A percentile compares a stretch with the other conserved stretches of the same genome.
Evolutionary conservation across 169 alveolate species (phyloP).

Genomic region (Theileria parva): DNA sequence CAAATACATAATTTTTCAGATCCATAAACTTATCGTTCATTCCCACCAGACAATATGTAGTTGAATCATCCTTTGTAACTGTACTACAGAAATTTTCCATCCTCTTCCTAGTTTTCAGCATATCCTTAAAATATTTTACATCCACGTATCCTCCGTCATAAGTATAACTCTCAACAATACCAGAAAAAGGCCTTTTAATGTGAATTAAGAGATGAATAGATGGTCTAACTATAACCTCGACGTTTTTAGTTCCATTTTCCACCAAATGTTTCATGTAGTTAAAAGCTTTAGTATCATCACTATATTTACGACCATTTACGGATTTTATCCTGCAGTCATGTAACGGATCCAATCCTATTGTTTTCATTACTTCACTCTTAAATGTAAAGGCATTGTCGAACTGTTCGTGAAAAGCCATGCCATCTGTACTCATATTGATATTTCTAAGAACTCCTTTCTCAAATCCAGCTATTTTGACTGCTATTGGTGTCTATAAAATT

Average conservation of each 20-base stretch:
- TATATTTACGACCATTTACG: constrained; percentile 39
- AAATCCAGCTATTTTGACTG: constrained; percentile 40
- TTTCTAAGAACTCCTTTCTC: constrained; percentile 3
- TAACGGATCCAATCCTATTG: constrained; percentile 56
- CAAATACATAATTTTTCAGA: constrained; percentile 23
- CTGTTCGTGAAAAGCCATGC: constrained; percentile 44
- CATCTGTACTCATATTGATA: constrained; percentile 54
- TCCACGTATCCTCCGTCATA: constrained; percentile 49
- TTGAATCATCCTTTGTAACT: constrained; percentile 41
- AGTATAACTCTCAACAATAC: constrained; percentile 34
- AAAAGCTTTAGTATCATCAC: constrained; percentile 33
- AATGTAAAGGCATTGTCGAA: constrained; percentile 25
- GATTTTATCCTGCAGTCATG: constrained; percentile 36
- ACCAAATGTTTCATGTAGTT: constrained; percentile 30
- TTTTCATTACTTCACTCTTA: constrained; percentile 34
- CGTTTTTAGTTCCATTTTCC: constrained; percentile 28
- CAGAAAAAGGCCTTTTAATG: constrained; percentile 56
- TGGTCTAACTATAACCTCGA: constrained; percentile 45
- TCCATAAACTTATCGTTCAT: constrained; percentile 48
- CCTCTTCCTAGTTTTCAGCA: constrained; percentile 23
- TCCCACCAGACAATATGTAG: constrained; percentile 51
- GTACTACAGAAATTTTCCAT: constrained; percentile 20
- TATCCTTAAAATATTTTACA: constrained; percentile 29
- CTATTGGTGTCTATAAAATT: constrained; percentile 39
- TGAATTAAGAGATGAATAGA: constrained; percentile 38